Percentiles rank a stretch among this genome's conserved stretches.
Evolutionary conservation across 1,139 yeast species (phyloP).

Genomic region (Candida sp.): DNA sequence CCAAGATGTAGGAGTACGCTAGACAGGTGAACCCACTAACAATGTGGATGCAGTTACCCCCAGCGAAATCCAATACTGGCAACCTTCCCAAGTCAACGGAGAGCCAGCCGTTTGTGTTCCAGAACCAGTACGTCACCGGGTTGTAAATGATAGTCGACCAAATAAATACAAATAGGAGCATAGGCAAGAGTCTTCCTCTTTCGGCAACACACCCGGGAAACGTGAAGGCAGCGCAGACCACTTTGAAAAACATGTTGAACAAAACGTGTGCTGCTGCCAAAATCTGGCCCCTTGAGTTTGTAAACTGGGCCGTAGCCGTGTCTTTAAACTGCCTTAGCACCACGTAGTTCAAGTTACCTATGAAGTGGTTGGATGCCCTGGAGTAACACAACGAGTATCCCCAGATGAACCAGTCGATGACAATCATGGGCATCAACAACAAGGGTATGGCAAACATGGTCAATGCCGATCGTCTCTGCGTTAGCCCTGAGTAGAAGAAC

Average conservation of each 20-base stretch:
- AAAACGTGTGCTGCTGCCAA: conserved; percentile 46
- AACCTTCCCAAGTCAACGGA: conserved; percentile 37
- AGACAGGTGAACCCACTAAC: conserved; percentile 64
- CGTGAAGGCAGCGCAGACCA: conserved; percentile 56
- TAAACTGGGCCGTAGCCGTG: conserved; percentile 24
- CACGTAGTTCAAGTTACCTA: conserved; percentile 50
- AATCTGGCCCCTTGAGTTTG: conserved; percentile 44
- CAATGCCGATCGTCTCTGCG: conserved; percentile 58
- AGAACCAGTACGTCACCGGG: conserved; percentile 69
- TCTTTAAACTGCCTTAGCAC: conserved; percentile 42
- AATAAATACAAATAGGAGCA: conserved; percentile 52
- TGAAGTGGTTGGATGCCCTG: conserved; percentile 42
- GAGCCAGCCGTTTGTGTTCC: conserved; percentile 67
- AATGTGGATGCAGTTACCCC: conserved; percentile 67
- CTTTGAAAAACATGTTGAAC: conserved; percentile 55
- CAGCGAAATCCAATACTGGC: conserved; percentile 67
- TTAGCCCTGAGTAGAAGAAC: conserved; percentile 61
- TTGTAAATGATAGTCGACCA: conserved; percentile 64
- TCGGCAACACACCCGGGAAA: conserved; percentile 64
- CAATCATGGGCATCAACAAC: conserved; percentile 42
- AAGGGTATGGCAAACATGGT: conserved; percentile 57
- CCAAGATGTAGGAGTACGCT: conserved; percentile 63
- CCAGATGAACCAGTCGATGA: conserved; percentile 62
- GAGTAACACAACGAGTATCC: conserved; percentile 59
- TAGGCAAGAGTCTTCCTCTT: conserved; percentile 58